Evolutionary conservation across 345 rosid species (phyloP), one percentile per base, ranked within the genome.

Genomic region (Citrus reticulata): DNA sequence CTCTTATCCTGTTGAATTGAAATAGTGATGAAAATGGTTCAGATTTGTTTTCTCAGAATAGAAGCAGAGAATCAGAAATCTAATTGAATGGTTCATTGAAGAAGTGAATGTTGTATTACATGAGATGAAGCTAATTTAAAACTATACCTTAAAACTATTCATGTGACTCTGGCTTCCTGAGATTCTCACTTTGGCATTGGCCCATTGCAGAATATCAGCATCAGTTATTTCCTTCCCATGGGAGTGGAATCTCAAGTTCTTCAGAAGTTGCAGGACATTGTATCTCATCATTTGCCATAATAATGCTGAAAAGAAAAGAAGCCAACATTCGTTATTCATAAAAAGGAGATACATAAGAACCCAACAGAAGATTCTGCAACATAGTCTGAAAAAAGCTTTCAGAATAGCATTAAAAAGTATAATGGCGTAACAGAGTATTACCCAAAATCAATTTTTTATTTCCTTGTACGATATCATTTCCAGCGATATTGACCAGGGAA

Each of bases 231-330:
- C 99, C 79, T 91, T 96, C 29, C 97, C 97, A 80, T 90, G 89
- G 68, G 98, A 90, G 81, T 94, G 97, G 70, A 86, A 93, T 87
- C 99, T 92, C 88, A 96, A 88, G 86, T 94, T 90, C 89, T 86
- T 91, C 27, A 94, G 89, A 67, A 96, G 99, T 89, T 96, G 99
- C 76, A 96, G 91, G 79, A 93, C 93, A 83, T 93, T 94, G 84
- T 73, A 93, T 87, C 99, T 90, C 99, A 96, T 96, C 84, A 94
- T 82, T 72, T 96, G 99, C 99, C 98, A 94, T 78, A 96, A 77
- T 83, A 87, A 96, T 77, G 99, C 99, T 94, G 90, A 9, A 82
- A 0, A 77, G 67, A 64, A 70, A 39, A 46, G n/a, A 49, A 34
- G n/a, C 61, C 42, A 75, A 70, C 35, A 74, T 61, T 74, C 20